These are phyloP conservation scores for Cenococcum geophilum DNA, from an alignment of 495 filamentous ascomycete genomes.

Conservation along the genomic window DNA sequence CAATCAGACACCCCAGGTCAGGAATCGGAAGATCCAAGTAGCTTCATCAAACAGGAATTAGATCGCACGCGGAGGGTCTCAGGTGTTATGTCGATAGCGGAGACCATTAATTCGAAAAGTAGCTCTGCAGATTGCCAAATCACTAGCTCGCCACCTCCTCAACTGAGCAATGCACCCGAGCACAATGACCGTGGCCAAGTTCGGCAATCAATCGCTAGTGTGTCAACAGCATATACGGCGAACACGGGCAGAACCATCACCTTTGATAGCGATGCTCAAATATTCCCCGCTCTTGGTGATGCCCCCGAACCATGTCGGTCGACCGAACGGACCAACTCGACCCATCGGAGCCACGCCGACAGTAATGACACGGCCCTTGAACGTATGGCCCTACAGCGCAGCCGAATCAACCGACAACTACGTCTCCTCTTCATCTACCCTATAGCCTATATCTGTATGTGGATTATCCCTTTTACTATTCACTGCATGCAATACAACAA, in stretches of 20 bases:
- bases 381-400: slow-evolving; percentile 33
- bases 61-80: too few species aligned
- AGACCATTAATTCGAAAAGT: too few species aligned
- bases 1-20: not conserved
- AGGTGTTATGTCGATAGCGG: too few species aligned
- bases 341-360: slow-evolving; percentile 10
- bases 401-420: slow-evolving; percentile 58
- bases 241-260: too few species aligned
- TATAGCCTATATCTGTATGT: slow-evolving; percentile 61
- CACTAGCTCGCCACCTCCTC: too few species aligned
- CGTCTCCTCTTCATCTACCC: slow-evolving; percentile 68
- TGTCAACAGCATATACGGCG: not conserved
- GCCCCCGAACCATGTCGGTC: too few species aligned
- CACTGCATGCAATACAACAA: slow-evolving; percentile 57
- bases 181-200: not conserved
- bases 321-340: not conserved
- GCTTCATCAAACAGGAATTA: too few species aligned
- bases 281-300: too few species aligned
- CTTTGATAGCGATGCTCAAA: too few species aligned
- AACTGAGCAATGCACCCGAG: too few species aligned
- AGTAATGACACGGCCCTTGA: slow-evolving; percentile 7
- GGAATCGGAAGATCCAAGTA: too few species aligned
- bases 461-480: slow-evolving; percentile 62
- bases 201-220: not conserved
- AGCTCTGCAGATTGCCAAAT: too few species aligned